phyloP scores from a whole-genome alignment of 345 rosid genomes.

The Arabis alpina region DNA sequence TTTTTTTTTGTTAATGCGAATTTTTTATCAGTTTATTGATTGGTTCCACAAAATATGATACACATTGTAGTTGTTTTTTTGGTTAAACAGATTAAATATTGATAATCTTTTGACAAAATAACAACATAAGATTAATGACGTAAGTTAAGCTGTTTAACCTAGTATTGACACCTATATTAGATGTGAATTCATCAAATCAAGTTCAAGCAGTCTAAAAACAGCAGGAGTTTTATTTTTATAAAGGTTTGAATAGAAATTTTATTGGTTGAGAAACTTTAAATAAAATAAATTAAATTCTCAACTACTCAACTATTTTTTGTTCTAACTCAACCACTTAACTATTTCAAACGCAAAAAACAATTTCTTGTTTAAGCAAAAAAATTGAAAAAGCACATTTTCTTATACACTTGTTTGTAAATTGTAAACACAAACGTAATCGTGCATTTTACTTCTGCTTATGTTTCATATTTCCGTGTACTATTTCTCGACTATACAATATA shows the following conservation, averaged over 20 bases:
- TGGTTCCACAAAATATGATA: no score
- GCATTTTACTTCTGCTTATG: slow-evolving; percentile 23
- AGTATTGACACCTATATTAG: background rate
- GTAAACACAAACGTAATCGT: slow-evolving; percentile 20
- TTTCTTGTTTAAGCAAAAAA: background rate
- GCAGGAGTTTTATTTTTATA: background rate
- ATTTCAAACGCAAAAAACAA: background rate
- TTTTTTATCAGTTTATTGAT: no score
- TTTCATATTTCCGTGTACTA: slow-evolving; percentile 10
- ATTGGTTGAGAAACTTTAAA: background rate
- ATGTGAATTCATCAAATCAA: background rate
- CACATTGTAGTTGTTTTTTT: no score
- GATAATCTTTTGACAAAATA: background rate
- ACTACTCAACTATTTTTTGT: background rate
- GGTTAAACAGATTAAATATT: background rate
- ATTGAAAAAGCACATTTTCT: background rate
- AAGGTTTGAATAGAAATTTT: background rate
- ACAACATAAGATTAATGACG: no score
- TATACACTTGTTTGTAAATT: background rate
- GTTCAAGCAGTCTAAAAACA: background rate
- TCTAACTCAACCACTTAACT: background rate
- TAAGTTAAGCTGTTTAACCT: no score
- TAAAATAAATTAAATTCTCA: background rate
- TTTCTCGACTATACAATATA: background rate
- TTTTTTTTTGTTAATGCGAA: no score